These are phyloP conservation scores for Venturia effusa DNA, from an alignment of 2,329 filamentous ascomycete genomes.

Conservation along the genomic window DNA sequence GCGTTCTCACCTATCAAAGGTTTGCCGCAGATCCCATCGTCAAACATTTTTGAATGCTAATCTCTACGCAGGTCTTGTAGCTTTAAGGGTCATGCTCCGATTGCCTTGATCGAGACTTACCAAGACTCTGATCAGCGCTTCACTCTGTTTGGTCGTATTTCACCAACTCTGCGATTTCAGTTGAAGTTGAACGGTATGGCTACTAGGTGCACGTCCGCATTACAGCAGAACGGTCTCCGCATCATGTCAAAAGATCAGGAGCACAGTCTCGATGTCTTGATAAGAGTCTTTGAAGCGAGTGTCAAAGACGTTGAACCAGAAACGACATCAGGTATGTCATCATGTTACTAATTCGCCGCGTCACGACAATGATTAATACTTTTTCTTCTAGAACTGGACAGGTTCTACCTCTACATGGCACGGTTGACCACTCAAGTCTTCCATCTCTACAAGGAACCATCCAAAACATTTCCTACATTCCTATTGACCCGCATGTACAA, in stretches of 20 bases:
- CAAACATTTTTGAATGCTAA: neutral
- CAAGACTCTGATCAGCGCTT: constrained; percentile 27
- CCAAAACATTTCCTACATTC: constrained; percentile 13
- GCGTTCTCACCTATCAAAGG: constrained; percentile 30
- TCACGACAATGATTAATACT: neutral
- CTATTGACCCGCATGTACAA: constrained; percentile 11
- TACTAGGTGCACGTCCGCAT: constrained; percentile 25
- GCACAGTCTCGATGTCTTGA: constrained; percentile 25
- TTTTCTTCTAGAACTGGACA: constrained; percentile 21
- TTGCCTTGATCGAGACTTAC: constrained; percentile 23
- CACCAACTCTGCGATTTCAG: constrained; percentile 24
- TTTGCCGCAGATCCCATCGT: constrained; percentile 13
- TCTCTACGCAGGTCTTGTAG: constrained; percentile 22
- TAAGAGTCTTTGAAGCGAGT: constrained; percentile 26
- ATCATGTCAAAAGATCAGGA: constrained; percentile 29
- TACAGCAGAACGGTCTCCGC: constrained; percentile 28
- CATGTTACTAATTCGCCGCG: neutral
- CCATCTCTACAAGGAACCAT: constrained; percentile 26
- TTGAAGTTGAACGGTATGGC: constrained; percentile 28
- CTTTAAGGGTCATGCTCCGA: constrained; percentile 27
- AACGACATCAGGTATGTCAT: constrained; percentile 20
- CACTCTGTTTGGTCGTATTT: constrained; percentile 24
- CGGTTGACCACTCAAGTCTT: constrained; percentile 25
- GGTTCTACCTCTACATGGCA: constrained; percentile 21
- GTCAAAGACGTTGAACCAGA: constrained; percentile 27